Evolutionary conservation across 2,329 filamentous ascomycete genomes (phyloP), one percentile per base, ranked within the genome.

Genomic region (Trichoderma endophyticum): DNA sequence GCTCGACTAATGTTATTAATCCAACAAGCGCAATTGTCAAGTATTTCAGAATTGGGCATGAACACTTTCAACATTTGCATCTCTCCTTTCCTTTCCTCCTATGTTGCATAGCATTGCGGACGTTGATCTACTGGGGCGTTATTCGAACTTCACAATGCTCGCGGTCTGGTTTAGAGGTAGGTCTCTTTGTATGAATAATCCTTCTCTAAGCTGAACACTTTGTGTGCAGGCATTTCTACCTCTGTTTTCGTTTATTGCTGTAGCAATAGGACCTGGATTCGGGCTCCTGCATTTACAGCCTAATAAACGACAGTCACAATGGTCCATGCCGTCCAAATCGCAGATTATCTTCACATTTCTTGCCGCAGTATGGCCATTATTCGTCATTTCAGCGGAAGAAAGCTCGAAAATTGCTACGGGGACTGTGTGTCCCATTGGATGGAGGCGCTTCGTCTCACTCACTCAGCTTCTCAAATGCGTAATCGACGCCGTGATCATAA

Each of bases 111-210:
- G 71, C 30, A 21, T 14, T 61, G 56, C 67, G 73, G 14, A 77
- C 77, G 3, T 72, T 79, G 34, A 28, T 79, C 28, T 78, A 78
- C 65, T 81, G 80, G 80, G 75, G 76, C 34, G 74, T 76, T 5
- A 77, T 78, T 24, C 77, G 79, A 9, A 79, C 80, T 79, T 72
- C 81, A 76, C 73, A 81, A 79, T 51, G 80, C 75, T 74, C 73
- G 1, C 59, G 67, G 74, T 77, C 79, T 48, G 80, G 80, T 15
- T 72, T 81, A 51, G 76, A 81, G 74, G 80, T 82, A 73, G 34
- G 65, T n/a, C 21, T 15, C 21, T 3, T 28, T 62, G 4, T 8
- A 70, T 21, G 15, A 36, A 9, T 28, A 21, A 21, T 4, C 11
- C 3, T 3, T 11, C 0, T 15, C 28, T 2, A 18, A 36, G 0